phyloP scores from a whole-genome alignment of 1,284 basidiomycete genomes.

The Papiliotrema flavescens region DNA sequence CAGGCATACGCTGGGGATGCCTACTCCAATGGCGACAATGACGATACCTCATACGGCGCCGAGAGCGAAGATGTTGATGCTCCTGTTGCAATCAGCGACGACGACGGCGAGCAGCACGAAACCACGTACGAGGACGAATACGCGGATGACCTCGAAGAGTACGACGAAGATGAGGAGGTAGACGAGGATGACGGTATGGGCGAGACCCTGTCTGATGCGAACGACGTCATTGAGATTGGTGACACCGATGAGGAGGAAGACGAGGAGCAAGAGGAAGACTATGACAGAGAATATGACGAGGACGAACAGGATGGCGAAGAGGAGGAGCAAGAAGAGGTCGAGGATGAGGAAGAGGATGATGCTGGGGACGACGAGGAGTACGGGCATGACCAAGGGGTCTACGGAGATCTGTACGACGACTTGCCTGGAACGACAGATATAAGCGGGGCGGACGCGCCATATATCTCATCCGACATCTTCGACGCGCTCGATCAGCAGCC shows the following conservation, averaged over 20 bases:
- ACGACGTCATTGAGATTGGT: conserved; percentile 2
- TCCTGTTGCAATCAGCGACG: not conserved
- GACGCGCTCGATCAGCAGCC: too few relatives aligned
- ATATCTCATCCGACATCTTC: too few relatives aligned
- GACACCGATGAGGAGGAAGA: conserved; percentile 3
- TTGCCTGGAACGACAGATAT: not conserved
- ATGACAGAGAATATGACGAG: not conserved
- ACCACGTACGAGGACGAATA: not conserved
- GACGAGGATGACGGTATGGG: conserved; percentile 13
- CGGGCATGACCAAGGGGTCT: too few relatives aligned
- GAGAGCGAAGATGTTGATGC: not conserved
- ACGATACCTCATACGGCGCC: too few relatives aligned
- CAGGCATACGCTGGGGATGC: too few relatives aligned
- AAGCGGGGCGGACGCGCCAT: too few relatives aligned
- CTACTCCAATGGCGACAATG: too few relatives aligned
- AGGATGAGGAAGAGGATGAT: not conserved
- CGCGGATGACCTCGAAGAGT: conserved; percentile 9
- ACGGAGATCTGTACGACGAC: too few relatives aligned
- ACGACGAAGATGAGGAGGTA: conserved; percentile 13
- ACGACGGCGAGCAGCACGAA: not conserved
- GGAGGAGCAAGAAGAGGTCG: not conserved
- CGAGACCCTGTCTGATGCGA: conserved; percentile 2
- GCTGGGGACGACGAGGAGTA: not conserved
- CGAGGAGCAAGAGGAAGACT: not conserved
- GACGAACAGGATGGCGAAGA: not conserved